A percentile compares a stretch with the other conserved stretches of the same genome.
Conservation (phyloP, 2,329 filamentous ascomycete species). For the Nothophaeocryptopus gaeumannii region DNA sequence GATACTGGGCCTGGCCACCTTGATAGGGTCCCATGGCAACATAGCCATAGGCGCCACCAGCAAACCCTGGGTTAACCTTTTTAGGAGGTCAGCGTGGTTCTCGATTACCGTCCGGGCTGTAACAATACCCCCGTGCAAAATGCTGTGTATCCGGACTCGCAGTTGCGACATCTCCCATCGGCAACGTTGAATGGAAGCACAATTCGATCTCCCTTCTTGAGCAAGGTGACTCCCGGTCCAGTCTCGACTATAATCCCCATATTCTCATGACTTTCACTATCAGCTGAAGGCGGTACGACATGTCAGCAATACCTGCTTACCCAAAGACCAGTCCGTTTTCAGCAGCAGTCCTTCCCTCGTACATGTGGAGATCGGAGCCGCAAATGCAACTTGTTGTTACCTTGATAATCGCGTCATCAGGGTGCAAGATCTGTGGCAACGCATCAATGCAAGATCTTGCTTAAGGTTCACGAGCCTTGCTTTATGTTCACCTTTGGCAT, state of each 20-base stretch:
- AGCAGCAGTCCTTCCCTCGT: slow-evolving; percentile 63
- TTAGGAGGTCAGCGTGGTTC: background rate
- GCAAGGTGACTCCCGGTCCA: slow-evolving; percentile 57
- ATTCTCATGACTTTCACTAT: slow-evolving; percentile 51
- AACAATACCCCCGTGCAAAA: background rate
- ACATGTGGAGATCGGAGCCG: slow-evolving; percentile 41
- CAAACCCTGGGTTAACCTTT: slow-evolving; percentile 56
- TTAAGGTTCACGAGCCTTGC: too few relatives aligned
- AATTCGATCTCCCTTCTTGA: slow-evolving; percentile 62
- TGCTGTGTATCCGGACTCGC: slow-evolving; percentile 43
- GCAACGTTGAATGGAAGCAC: slow-evolving; percentile 66
- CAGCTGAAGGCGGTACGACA: background rate
- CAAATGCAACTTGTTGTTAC: slow-evolving; percentile 58
- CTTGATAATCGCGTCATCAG: slow-evolving; percentile 62
- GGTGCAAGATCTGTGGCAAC: too few relatives aligned
- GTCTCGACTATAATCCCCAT: slow-evolving; percentile 44
- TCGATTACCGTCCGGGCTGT: too few relatives aligned
- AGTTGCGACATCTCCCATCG: slow-evolving; percentile 61
- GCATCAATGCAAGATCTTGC: too few relatives aligned
- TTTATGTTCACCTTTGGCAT: background rate
- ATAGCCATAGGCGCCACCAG: slow-evolving; percentile 37
- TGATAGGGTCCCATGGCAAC: slow-evolving; percentile 47
- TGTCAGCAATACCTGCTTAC: slow-evolving; percentile 56
- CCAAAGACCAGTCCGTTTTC: slow-evolving; percentile 51
- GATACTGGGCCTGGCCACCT: slow-evolving; percentile 61